Base-by-base conservation (phyloP, 2,329 filamentous ascomycete genomes). In the Scedosporium dehoogii region DNA sequence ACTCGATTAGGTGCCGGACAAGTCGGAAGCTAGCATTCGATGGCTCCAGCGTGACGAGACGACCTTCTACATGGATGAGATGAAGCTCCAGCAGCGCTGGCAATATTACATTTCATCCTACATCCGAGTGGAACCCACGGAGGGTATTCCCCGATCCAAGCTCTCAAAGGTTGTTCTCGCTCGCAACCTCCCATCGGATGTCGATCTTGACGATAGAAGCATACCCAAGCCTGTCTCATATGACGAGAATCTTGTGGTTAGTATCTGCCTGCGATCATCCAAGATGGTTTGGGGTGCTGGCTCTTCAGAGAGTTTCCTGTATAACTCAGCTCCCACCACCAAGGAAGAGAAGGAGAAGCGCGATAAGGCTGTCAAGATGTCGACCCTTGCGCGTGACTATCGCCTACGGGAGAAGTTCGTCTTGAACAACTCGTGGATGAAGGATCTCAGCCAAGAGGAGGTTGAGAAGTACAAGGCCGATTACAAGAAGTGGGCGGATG, bases 91-190 rank as follows among this genome's bases (percentile, higher is more conserved):
- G 63, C 87, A 91, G 65, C 82, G 86, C 46, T 99, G 94, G 94
- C 90, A 93, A 69, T 96, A 96, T 76, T 99, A 99, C 72, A 91
- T 96, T 63, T 92, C 93, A 18, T 92, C 92, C 0, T 97, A 90
- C 74, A 90, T 91, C 67, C 90, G 91, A 66, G 84, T 92, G 25
- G 91, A 96, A 70, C 90, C 91, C 1, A 99, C 94, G 0, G 90
- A 94, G 74, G 90, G 90, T 14, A 82, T 94, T 2, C 78, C 82
- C 6, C 80, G 86, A 59, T 81, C 81, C 5, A 84, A 83, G 58
- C 80, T 91, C 69, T 84, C 83, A 65, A 88, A 86, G 74, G 82
- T 85, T 4, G 85, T 92, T 63, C 79, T 93, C 16, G 82, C 85
- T 59, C 87, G 89, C 63, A 92, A 90, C 72, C 77, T 91, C 44